Percentiles rank a stretch among this genome's conserved stretches.
phyloP scores from a whole-genome alignment of 2,329 filamentous ascomycete species.

The Talaromyces sp. region DNA sequence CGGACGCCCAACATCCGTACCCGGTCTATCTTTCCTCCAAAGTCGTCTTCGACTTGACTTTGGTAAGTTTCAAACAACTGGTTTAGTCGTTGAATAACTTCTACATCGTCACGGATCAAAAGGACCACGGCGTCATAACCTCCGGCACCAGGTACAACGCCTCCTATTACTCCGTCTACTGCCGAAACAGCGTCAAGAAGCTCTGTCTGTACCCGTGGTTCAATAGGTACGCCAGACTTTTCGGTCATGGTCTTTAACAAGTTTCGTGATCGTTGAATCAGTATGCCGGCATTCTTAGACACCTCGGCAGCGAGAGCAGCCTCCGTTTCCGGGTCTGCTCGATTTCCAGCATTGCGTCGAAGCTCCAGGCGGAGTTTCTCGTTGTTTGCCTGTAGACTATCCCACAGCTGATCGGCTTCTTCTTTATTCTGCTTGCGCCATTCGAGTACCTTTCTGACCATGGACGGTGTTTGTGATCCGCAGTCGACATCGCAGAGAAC shows the following conservation, averaged over 20 bases:
- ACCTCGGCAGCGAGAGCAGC: conserved; percentile 34
- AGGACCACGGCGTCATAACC: conserved; percentile 88
- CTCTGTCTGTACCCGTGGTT: conserved; percentile 80
- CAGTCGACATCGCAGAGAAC: conserved; percentile 97
- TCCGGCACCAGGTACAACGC: conserved; percentile 90
- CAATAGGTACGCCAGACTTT: conserved; percentile 77
- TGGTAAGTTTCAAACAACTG: conserved; percentile 67
- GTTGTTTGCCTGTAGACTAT: conserved; percentile 70
- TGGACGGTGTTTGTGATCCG: conserved; percentile 86
- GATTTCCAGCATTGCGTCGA: conserved; percentile 51
- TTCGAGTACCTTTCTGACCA: conserved; percentile 87
- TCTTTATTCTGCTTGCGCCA: conserved; percentile 69
- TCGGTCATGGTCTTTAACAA: conserved; percentile 75
- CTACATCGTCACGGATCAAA: conserved; percentile 70
- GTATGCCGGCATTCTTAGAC: conserved; percentile 53
- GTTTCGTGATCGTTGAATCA: conserved; percentile 53
- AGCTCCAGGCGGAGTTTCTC: conserved; percentile 67
- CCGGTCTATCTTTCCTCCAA: conserved; percentile 46
- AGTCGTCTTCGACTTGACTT: conserved; percentile 44
- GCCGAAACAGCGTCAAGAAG: conserved; percentile 72
- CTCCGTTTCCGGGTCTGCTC: conserved; percentile 37
- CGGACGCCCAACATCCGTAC: conserved; percentile 47
- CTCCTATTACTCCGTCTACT: conserved; percentile 79
- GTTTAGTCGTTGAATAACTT: conserved; percentile 61
- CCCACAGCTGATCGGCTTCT: conserved; percentile 71